phyloP scores from a whole-genome alignment of 1,284 basidiomycete genomes.

The Inonotus obliquus region DNA sequence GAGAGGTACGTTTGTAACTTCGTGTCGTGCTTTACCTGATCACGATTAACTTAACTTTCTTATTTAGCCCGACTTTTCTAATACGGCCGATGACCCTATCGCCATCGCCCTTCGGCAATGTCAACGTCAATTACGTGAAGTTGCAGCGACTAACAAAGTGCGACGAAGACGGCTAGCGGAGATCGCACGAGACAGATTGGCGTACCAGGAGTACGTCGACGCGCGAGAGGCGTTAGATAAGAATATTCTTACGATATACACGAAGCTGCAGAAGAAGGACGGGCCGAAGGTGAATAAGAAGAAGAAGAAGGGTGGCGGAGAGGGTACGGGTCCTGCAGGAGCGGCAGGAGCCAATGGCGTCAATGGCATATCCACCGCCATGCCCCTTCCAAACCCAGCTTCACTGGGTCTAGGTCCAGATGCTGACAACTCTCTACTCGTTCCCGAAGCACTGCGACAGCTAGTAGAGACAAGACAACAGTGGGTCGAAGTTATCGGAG shows the following conservation, averaged over 20 bases:
- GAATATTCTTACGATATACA: constrained; percentile 65
- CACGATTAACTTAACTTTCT: constrained; percentile 2
- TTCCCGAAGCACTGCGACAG: constrained; percentile 68
- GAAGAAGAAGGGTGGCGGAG: constrained; percentile 49
- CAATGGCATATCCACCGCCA: constrained; percentile 22
- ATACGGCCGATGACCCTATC: constrained; percentile 89
- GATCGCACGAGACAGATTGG: constrained; percentile 84
- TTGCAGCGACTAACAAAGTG: constrained; percentile 78
- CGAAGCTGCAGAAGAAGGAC: constrained; percentile 74
- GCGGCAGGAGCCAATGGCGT: constrained; percentile 16
- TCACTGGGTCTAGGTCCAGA: constrained; percentile 64
- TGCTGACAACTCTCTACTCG: constrained; percentile 57
- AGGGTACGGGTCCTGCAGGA: constrained; percentile 11
- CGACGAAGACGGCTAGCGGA: constrained; percentile 71
- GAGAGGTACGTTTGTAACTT: constrained; percentile 40
- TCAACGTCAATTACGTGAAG: constrained; percentile 75
- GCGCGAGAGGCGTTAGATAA: constrained; percentile 79
- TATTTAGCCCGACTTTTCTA: constrained; percentile 66
- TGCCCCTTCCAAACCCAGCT: constrained; percentile 51
- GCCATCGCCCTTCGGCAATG: constrained; percentile 85
- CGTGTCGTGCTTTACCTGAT: neutral
- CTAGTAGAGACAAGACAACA: constrained; percentile 65
- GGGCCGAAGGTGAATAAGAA: constrained; percentile 62
- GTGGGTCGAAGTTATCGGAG: constrained; percentile 70
- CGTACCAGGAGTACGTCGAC: constrained; percentile 84